Evolutionary conservation across 176 grass and related monocot genomes (phyloP).

Genomic region (Avena atlantica): DNA sequence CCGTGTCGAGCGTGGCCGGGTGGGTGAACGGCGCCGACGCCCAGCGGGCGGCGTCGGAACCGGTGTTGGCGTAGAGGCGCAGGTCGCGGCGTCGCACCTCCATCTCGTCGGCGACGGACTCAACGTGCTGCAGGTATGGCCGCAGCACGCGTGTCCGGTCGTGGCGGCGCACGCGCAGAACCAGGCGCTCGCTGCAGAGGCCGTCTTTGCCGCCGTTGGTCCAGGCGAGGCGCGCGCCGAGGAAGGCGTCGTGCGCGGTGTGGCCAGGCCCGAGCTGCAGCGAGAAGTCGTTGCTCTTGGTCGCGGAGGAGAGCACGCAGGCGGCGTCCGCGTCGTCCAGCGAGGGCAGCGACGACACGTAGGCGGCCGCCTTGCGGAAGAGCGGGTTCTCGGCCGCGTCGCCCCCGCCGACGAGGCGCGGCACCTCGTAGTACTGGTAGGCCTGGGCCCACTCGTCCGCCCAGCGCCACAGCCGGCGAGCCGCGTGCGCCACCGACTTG

Average conservation of each 20-base stretch:
- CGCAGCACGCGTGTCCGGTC: conserved; percentile 82
- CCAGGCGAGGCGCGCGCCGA: conserved; percentile 80
- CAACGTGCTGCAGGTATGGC: conserved; percentile 88
- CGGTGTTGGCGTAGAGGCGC: conserved; percentile 58
- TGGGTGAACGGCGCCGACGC: conserved; percentile 69
- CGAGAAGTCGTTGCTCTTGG: conserved; percentile 81
- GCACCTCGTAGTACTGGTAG: conserved; percentile 95
- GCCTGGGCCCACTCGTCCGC: conserved; percentile 78
- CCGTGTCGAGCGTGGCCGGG: conserved; percentile 83
- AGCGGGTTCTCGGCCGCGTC: conserved; percentile 75
- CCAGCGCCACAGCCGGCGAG: conserved; percentile 65
- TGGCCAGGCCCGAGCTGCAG: conserved; percentile 64
- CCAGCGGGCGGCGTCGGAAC: conserved; percentile 36
- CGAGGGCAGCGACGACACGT: conserved; percentile 74
- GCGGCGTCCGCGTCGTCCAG: conserved; percentile 79
- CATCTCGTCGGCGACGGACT: conserved; percentile 87
- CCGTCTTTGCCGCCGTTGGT: conserved; percentile 44
- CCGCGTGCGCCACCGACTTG: conserved; percentile 66
- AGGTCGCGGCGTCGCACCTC: conserved; percentile 67
- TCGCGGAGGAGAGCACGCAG: conserved; percentile 66
- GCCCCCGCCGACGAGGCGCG: conserved; percentile 37
- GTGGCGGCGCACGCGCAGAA: conserved; percentile 82
- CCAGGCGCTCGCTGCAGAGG: conserved; percentile 45
- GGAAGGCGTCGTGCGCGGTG: conserved; percentile 69
- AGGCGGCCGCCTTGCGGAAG: conserved; percentile 78